Evolutionary conservation across 2,329 filamentous ascomycete genomes (phyloP).

Genomic region (Cladorrhinum sp.): DNA sequence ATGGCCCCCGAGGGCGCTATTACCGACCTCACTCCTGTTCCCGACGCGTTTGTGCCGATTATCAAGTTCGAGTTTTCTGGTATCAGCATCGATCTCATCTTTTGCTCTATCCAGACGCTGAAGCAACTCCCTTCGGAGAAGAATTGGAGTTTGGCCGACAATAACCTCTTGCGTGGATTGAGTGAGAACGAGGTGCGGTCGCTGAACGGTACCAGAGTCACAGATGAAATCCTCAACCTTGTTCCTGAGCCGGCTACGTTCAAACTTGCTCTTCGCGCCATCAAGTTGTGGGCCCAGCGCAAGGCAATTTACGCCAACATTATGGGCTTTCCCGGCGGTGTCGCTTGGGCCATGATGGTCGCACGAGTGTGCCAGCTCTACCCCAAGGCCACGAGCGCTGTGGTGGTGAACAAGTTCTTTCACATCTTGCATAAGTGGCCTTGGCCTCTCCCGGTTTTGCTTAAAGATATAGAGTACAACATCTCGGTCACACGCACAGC

Average conservation of each 20-base stretch:
- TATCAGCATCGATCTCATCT: slow-evolving; percentile 94
- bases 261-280: slow-evolving; percentile 79
- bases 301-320: slow-evolving; percentile 95
- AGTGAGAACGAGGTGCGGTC: slow-evolving; percentile 85
- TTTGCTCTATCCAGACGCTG: slow-evolving; percentile 69
- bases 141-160: slow-evolving; percentile 75
- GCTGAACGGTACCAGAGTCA: slow-evolving; percentile 91
- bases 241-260: slow-evolving; percentile 91
- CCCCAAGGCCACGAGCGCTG: slow-evolving; percentile 83
- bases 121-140: slow-evolving; percentile 66
- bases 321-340: slow-evolving; percentile 92
- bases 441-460: slow-evolving; percentile 89
- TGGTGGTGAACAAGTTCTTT: slow-evolving; percentile 93
- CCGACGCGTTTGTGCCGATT: slow-evolving; percentile 90
- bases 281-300: slow-evolving; percentile 94
- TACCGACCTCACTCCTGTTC: slow-evolving; percentile 78
- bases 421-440: slow-evolving; percentile 85
- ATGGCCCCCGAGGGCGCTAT: slow-evolving; percentile 78
- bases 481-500: slow-evolving; percentile 66
- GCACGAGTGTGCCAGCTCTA: slow-evolving; percentile 95
- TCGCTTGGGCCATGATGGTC: slow-evolving; percentile 97
- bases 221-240: slow-evolving; percentile 82
- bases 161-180: slow-evolving; percentile 77
- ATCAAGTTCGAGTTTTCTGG: slow-evolving; percentile 92
- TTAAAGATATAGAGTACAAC: slow-evolving; percentile 83